These are phyloP conservation scores for Vigna nakashimae DNA, from an alignment of 306 rosid genomes.

Conservation along the genomic window DNA sequence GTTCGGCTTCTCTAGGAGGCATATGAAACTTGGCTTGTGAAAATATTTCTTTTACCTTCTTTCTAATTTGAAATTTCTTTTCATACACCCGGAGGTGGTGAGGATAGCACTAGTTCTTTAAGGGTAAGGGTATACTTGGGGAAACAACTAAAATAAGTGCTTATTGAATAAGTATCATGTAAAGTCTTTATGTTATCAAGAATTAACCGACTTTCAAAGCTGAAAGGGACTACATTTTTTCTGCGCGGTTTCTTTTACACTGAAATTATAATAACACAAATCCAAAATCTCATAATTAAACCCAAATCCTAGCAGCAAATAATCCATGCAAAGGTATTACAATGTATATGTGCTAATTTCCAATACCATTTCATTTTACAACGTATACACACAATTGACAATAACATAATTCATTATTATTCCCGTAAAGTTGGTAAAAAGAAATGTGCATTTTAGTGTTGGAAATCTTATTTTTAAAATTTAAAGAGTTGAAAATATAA, in stretches of 20 bases:
- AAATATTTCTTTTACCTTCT: constrained; percentile 15
- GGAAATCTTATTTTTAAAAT: no score
- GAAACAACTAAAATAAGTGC: background rate
- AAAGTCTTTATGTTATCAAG: background rate
- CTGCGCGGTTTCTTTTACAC: constrained; percentile 1
- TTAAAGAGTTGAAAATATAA: no score
- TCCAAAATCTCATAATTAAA: constrained; percentile 32
- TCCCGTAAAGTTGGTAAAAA: background rate
- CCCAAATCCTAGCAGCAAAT: constrained; percentile 34
- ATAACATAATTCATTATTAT: background rate
- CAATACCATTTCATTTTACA: background rate
- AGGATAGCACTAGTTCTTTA: background rate
- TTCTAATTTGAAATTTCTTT: background rate
- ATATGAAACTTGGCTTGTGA: constrained; percentile 84
- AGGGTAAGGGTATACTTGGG: background rate
- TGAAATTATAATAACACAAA: constrained; percentile 35
- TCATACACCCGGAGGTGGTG: background rate
- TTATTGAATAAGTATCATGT: background rate
- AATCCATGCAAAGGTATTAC: background rate
- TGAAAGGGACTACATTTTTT: constrained; percentile 37
- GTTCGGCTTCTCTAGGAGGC: constrained; percentile 92
- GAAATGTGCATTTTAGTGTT: background rate
- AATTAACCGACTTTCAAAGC: constrained; percentile 25
- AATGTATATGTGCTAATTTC: no score
- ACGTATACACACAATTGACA: background rate